phyloP scores from a whole-genome alignment of 1,284 basidiomycete genomes.

The Sporisorium reilianum region DNA sequence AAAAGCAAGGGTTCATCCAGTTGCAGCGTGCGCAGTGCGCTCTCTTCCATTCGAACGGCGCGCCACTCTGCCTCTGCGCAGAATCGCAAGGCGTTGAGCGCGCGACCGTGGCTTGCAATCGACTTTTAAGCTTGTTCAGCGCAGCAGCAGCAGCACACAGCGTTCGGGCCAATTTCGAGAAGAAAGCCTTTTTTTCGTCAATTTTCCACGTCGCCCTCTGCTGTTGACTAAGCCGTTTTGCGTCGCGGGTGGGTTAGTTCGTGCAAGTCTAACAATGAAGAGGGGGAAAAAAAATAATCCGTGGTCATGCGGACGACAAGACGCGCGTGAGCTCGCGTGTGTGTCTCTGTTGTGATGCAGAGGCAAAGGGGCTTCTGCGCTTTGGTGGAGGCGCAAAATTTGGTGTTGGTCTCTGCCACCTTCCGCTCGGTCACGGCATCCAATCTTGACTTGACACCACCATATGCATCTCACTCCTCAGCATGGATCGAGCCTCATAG shows the following conservation, averaged over 20 bases:
- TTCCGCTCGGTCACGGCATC: neutral
- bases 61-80: neutral
- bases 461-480: neutral
- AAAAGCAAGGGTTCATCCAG: constrained; percentile 10
- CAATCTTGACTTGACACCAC: neutral
- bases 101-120: constrained; percentile 17
- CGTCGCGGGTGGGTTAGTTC: too few relatives aligned
- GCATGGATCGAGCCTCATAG: neutral
- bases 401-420: neutral
- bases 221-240: constrained; percentile 13
- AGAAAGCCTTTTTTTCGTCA: too few relatives aligned
- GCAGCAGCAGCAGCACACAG: neutral
- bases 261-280: constrained; percentile 9
- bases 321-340: constrained; percentile 12
- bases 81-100: constrained; percentile 5
- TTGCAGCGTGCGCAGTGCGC: constrained; percentile 5
- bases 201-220: constrained; percentile 21
- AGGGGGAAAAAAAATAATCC: neutral
- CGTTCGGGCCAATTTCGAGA: constrained; percentile 38
- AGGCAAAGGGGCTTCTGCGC: neutral
- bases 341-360: neutral
- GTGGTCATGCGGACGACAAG: constrained; percentile 10
- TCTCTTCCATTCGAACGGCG: neutral
- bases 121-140: constrained; percentile 3
- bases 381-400: neutral